Evolutionary conservation across 2,329 filamentous ascomycete species (phyloP).

Genomic region (Verticillium isaacii): DNA sequence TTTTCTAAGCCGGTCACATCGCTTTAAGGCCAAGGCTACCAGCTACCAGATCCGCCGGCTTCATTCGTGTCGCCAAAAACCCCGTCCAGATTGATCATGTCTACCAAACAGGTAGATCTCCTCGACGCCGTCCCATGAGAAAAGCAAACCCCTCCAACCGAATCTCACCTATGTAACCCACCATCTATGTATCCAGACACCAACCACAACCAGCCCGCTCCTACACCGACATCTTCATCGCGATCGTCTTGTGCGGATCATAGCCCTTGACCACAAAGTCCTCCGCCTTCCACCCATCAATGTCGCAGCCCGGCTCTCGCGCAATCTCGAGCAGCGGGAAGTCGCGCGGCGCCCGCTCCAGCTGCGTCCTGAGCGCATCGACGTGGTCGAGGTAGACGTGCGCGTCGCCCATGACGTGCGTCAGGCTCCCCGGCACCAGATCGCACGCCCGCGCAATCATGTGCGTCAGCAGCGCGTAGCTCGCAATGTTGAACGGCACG

Average conservation of each 20-base stretch:
- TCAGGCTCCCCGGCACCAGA: constrained; percentile 78
- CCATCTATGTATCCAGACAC: not conserved
- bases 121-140: not conserved
- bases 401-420: constrained; percentile 97
- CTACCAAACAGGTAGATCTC: no score
- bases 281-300: constrained; percentile 86
- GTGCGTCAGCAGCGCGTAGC: constrained; percentile 88
- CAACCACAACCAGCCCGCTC: no score
- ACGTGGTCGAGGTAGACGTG: constrained; percentile 94
- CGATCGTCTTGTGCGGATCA: constrained; percentile 83
- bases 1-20: no score
- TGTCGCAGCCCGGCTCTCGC: constrained; percentile 62
- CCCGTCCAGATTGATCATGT: no score
- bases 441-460: constrained; percentile 89
- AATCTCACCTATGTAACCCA: not conserved
- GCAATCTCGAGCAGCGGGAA: constrained; percentile 78
- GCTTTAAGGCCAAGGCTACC: no score
- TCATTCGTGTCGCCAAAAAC: no score
- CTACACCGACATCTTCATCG: constrained; percentile 98
- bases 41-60: no score
- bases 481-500: constrained; percentile 96
- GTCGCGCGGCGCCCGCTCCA: constrained; percentile 71
- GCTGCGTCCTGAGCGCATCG: constrained; percentile 76
- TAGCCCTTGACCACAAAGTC: constrained; percentile 88
- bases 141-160: not conserved